These are phyloP conservation scores for Solanum chmielewskii DNA, from an alignment of 257 asterid genomes.

Conservation along the genomic window DNA sequence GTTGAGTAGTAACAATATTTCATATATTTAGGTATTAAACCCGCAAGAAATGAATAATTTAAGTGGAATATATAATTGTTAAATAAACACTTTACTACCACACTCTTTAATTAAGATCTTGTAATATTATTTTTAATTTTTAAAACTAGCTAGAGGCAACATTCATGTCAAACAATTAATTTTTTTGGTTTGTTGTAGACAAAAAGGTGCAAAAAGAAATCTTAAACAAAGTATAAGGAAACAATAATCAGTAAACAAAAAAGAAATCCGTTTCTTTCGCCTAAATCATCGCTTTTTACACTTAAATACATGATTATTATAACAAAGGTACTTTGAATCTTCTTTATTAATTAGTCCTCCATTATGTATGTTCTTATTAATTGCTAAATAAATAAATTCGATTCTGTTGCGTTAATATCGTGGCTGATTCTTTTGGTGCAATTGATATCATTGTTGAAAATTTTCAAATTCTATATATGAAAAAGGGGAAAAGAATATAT, in stretches of 20 bases:
- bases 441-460: background rate
- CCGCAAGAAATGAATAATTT: background rate
- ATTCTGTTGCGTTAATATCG: background rate
- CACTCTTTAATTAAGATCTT: conserved; percentile 4
- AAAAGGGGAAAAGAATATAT: background rate
- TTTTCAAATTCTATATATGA: background rate
- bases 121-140: conserved; percentile 10
- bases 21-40: background rate
- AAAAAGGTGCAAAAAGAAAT: background rate
- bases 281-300: conserved; percentile 26
- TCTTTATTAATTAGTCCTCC: background rate
- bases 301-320: background rate
- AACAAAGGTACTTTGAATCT: background rate
- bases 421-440: background rate
- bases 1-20: background rate
- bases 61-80: background rate
- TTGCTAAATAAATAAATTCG: background rate
- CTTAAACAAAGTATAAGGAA: conserved; percentile 14
- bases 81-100: conserved; percentile 1
- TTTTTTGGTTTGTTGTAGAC: background rate
- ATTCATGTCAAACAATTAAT: background rate
- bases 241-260: conserved; percentile 2
- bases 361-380: background rate
- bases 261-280: conserved; percentile 28
- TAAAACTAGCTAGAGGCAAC: conserved; percentile 12